Evolutionary conservation across 176 grass and related monocot genomes (phyloP), one percentile per base, ranked within the genome.

Genomic region (Avena sativa): DNA sequence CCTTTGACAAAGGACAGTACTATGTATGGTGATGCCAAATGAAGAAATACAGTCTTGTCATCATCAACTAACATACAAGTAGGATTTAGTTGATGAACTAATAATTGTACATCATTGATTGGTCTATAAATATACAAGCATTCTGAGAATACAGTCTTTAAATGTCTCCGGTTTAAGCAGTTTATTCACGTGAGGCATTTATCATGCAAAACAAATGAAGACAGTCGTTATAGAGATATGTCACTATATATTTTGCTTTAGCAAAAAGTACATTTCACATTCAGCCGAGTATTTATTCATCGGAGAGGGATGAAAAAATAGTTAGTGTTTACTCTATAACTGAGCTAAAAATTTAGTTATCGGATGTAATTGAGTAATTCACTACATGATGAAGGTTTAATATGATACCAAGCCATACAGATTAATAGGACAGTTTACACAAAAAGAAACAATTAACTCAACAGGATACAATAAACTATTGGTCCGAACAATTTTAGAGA

Each of bases 151-250:
- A 44, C 12, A 83, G 19, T 38, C 30, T 59, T 67, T 46, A 12
- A 75, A 76, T 60, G 23, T 47, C 30, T 21, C 48, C 25, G 26
- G 36, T 40, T 34, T 55, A 86, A 67, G 10, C 9, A 86, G 40
- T 56, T 86, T 44, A 73, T 83, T 53, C 69, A 64, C 13, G 30
- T 48, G 23, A 80, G 78, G 12, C 19, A 73, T 65, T 47, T 79
- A 72, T 62, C 5, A 4, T 56, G 44, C 8, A 78, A 81, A 66
- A 67, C 63, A 23, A 63, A 79, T 16, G 60, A 11, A 36, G 58
- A 13, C 8, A 82, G 70, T 9, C 32, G 34, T 1, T 63, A 16
- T 3, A 71, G 69, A 82, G 80, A 78, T 55, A 83, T 63, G 1
- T 8, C 38, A 82, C 63, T 23, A 44, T 76, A 76, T 46, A 74